Percentiles rank a stretch among this genome's conserved stretches.
Evolutionary conservation across 1,139 yeast species (phyloP).

Genomic region (Taphrina flavorubra): DNA sequence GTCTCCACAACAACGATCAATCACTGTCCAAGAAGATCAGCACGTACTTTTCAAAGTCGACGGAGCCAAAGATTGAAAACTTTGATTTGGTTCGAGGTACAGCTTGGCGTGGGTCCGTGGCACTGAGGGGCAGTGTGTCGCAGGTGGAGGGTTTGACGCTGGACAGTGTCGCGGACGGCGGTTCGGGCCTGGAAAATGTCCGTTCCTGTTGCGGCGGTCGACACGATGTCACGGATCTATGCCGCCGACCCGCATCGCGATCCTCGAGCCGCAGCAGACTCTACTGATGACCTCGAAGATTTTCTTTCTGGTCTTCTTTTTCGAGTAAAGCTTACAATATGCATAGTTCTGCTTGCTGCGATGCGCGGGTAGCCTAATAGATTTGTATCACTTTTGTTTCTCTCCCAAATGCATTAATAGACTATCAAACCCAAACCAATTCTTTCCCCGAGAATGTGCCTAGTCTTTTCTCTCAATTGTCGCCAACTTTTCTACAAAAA

Average conservation of each 20-base stretch:
- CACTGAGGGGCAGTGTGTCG: conserved; percentile 6
- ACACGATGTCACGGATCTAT: conserved; percentile 39
- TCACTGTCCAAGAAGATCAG: conserved; percentile 11
- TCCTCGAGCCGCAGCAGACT: conserved; percentile 19
- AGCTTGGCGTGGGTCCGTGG: background rate
- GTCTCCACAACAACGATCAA: background rate
- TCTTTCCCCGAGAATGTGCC: too few relatives aligned
- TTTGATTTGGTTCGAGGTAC: background rate
- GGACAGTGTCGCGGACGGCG: conserved; percentile 42
- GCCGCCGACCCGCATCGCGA: conserved; percentile 24
- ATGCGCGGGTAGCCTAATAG: too few relatives aligned
- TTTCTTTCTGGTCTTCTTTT: too few relatives aligned
- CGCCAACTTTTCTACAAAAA: too few relatives aligned
- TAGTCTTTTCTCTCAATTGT: too few relatives aligned
- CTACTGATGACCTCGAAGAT: background rate
- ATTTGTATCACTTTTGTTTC: background rate
- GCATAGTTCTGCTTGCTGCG: too few relatives aligned
- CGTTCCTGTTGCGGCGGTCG: conserved; percentile 47
- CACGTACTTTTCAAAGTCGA: conserved; percentile 5
- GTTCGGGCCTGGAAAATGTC: conserved; percentile 46
- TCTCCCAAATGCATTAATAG: background rate
- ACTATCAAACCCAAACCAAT: background rate
- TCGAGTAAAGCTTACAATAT: too few relatives aligned
- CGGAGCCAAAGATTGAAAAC: conserved; percentile 5
- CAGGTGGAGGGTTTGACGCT: conserved; percentile 10